Evolutionary conservation across 2,329 filamentous ascomycete species (phyloP).

Genomic region (Pyrenophora seminiperda): DNA sequence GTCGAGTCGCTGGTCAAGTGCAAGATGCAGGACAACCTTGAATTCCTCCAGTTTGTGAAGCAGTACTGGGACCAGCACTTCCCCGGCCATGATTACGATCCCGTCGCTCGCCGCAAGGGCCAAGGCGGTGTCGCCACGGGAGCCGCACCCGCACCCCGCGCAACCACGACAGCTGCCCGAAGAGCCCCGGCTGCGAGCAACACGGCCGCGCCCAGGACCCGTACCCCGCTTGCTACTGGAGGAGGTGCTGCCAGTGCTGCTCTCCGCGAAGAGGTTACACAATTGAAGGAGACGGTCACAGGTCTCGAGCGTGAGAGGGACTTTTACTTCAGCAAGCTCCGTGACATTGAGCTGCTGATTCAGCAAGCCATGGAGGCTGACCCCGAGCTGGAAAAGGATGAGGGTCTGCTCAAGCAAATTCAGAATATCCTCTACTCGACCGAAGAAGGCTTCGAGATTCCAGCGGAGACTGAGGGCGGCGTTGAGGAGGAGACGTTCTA

Average conservation of each 20-base stretch:
- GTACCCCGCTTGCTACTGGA: constrained; percentile 48
- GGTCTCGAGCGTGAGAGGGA: constrained; percentile 95
- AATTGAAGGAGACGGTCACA: constrained; percentile 91
- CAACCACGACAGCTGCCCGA: constrained; percentile 54
- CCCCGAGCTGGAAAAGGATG: constrained; percentile 90
- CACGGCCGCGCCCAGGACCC: constrained; percentile 48
- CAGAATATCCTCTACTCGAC: constrained; percentile 97
- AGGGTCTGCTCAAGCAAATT: constrained; percentile 92
- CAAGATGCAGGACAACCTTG: constrained; percentile 99
- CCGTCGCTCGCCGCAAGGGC: constrained; percentile 81
- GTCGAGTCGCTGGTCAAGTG: constrained; percentile 92
- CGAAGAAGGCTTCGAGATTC: constrained; percentile 84
- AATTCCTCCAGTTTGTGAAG: constrained; percentile 98
- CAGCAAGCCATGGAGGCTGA: constrained; percentile 93
- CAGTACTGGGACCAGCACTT: constrained; percentile 98
- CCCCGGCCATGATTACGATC: constrained; percentile 96
- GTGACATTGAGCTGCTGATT: constrained; percentile 93
- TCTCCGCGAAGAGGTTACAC: constrained; percentile 81
- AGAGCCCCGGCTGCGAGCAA: constrained; percentile 51
- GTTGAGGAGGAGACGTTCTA: constrained; percentile 71
- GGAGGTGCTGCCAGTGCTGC: constrained; percentile 69
- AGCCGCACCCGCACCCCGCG: constrained; percentile 54
- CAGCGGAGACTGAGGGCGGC: constrained; percentile 72
- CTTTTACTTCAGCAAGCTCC: constrained; percentile 98
- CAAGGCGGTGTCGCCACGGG: constrained; percentile 62